Evolutionary conservation across 106 monocot species (phyloP).

Genomic region (Agapanthus africanus): DNA sequence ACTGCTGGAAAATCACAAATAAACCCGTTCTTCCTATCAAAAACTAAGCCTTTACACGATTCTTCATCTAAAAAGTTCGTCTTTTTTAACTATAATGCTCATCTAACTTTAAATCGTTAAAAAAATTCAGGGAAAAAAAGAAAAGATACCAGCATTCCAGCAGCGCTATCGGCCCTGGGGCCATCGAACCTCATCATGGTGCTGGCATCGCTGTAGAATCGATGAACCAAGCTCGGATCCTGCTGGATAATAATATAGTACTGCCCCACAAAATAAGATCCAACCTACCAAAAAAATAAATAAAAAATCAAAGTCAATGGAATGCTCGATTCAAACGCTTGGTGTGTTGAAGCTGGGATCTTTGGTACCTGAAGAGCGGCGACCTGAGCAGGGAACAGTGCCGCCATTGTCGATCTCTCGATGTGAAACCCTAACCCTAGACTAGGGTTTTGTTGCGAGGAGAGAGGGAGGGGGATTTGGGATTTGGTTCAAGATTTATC

Average conservation of each 20-base stretch:
- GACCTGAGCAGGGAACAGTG: slow-evolving; percentile 3
- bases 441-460: background rate
- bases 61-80: no score
- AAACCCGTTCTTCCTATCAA: no score
- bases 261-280: slow-evolving; percentile 14
- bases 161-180: background rate
- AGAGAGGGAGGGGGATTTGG: no score
- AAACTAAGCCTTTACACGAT: no score
- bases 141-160: slow-evolving; percentile 4
- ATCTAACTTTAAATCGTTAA: background rate
- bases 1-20: no score
- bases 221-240: slow-evolving; percentile 9
- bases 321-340: no score
- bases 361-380: slow-evolving; percentile 7
- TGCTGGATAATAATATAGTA: slow-evolving; percentile 11
- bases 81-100: no score
- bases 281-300: slow-evolving; percentile 5
- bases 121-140: background rate
- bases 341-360: background rate
- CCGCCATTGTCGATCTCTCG: slow-evolving; percentile 9
- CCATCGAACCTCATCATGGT: slow-evolving; percentile 10
- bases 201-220: slow-evolving; percentile 13
- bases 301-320: background rate
- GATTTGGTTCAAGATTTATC: no score
- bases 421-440: no score